Conservation (phyloP, 2,329 filamentous ascomycete genomes). For the Tolypocladium cylindrosporum region DNA sequence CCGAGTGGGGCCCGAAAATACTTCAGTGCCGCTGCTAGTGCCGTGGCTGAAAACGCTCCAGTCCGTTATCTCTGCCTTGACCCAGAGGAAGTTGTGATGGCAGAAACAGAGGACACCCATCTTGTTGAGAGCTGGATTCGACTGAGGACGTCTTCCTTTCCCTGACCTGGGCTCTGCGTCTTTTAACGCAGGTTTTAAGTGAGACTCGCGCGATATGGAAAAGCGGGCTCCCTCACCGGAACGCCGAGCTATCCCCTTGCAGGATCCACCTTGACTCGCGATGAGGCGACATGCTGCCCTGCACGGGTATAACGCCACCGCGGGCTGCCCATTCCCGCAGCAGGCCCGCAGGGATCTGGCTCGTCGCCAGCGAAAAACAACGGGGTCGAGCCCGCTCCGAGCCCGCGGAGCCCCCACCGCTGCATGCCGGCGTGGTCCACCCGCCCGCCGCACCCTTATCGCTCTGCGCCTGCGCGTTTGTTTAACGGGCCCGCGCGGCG, state of each 20-base stretch:
- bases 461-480: not conserved
- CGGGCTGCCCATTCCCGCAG: not conserved
- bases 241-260: not conserved
- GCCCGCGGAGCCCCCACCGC: too few relatives aligned
- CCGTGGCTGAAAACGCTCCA: not conserved
- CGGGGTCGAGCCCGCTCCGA: too few relatives aligned
- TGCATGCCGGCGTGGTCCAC: too few relatives aligned
- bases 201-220: not conserved
- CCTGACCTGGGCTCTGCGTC: too few relatives aligned
- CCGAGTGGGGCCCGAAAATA: not conserved
- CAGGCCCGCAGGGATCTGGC: too few relatives aligned
- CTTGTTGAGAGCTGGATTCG: not conserved
- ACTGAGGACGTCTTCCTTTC: not conserved
- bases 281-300: not conserved
- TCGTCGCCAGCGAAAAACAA: too few relatives aligned
- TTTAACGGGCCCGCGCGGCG: not conserved
- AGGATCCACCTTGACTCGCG: not conserved
- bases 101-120: not conserved
- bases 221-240: not conserved
- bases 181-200: too few relatives aligned
- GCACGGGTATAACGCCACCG: not conserved
- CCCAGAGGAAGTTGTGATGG: not conserved
- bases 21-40: not conserved
- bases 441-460: too few relatives aligned
- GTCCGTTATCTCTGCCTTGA: not conserved